phyloP scores from a whole-genome alignment of 176 grass and related monocot genomes.

The Poa pratensis region DNA sequence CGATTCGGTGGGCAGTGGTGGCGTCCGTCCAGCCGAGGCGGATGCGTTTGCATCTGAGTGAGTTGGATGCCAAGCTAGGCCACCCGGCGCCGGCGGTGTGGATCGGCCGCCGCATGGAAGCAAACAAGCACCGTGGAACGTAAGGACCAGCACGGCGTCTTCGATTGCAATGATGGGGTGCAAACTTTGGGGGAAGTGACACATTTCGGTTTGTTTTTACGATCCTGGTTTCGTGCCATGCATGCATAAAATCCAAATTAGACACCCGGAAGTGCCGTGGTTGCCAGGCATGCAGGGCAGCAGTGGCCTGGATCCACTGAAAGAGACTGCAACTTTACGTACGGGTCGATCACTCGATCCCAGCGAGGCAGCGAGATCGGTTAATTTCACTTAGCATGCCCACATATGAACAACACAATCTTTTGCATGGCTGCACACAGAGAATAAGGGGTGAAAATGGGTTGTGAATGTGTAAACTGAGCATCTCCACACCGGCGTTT shows the following conservation, averaged over 20 bases:
- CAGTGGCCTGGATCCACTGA: slow-evolving; percentile 6
- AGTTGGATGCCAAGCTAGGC: neutral
- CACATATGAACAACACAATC: too few species aligned
- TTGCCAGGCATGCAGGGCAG: neutral
- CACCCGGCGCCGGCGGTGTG: neutral
- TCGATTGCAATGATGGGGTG: neutral
- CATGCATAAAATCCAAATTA: neutral
- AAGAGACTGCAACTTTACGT: neutral
- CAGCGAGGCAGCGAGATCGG: too few species aligned
- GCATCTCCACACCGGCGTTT: too few species aligned
- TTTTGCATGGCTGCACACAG: too few species aligned
- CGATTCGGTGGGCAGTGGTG: neutral
- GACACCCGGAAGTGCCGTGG: neutral
- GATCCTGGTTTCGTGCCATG: neutral
- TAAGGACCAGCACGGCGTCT: neutral
- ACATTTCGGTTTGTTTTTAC: neutral
- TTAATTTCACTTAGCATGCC: too few species aligned
- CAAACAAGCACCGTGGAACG: neutral
- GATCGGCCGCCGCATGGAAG: neutral
- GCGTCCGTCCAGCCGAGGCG: slow-evolving; percentile 24
- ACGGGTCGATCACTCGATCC: neutral
- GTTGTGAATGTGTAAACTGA: too few species aligned
- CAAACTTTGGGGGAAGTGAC: neutral
- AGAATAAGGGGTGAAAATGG: too few species aligned
- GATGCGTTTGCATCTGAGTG: neutral